phyloP scores from a whole-genome alignment of 176 grass and related monocot genomes.

The Leersia perrieri region DNA sequence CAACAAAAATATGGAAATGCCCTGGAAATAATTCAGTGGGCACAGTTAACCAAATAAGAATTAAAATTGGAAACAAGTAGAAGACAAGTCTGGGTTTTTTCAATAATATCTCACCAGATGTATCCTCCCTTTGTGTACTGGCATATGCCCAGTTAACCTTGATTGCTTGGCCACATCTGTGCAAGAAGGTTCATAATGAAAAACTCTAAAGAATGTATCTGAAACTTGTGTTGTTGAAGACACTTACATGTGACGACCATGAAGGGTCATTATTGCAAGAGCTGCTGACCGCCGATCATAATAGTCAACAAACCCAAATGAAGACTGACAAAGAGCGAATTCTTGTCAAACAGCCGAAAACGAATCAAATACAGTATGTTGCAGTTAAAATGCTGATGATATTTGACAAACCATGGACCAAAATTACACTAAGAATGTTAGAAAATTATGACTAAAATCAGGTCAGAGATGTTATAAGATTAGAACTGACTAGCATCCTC shows the following conservation, averaged over 20 bases:
- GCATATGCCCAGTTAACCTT: slow-evolving; percentile 90
- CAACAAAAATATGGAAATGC: slow-evolving; percentile 95
- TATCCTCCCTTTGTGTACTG: slow-evolving; percentile 84
- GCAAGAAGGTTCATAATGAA: slow-evolving; percentile 6
- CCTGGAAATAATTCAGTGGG: slow-evolving; percentile 56
- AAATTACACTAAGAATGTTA: background rate
- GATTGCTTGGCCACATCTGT: slow-evolving; percentile 85
- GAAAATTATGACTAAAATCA: background rate
- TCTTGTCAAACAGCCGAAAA: slow-evolving; percentile 29
- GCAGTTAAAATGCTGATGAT: background rate
- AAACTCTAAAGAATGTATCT: background rate
- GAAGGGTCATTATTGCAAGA: slow-evolving; percentile 76
- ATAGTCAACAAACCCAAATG: slow-evolving; percentile 90
- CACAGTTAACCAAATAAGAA: slow-evolving; percentile 30
- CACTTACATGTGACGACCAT: slow-evolving; percentile 73
- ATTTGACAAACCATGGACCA: background rate
- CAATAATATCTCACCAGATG: slow-evolving; percentile 50
- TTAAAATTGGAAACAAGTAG: slow-evolving; percentile 24
- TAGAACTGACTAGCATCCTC: background rate
- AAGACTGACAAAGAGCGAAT: slow-evolving; percentile 50
- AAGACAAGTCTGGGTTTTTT: background rate
- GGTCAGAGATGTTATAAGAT: background rate
- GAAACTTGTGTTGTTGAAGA: slow-evolving; percentile 19
- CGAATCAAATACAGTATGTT: background rate
- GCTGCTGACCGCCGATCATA: slow-evolving; percentile 78